These are phyloP conservation scores for Priceomyces haplophilus DNA, from an alignment of 805 yeast genomes.

Conservation along the genomic window DNA sequence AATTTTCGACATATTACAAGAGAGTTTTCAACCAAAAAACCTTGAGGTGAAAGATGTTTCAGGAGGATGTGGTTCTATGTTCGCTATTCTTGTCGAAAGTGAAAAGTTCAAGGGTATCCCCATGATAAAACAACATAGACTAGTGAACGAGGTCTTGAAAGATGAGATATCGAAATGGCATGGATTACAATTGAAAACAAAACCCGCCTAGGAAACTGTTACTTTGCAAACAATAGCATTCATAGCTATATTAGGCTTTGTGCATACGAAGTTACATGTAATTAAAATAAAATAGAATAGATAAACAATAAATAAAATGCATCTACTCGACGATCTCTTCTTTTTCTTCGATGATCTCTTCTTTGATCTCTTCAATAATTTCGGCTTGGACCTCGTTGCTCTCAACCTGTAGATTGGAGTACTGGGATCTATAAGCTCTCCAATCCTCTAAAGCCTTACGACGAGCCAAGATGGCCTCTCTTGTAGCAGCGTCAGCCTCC, in stretches of 20 bases:
- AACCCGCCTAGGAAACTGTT: constrained; percentile 31
- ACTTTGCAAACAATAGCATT: not conserved
- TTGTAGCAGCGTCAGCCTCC: constrained; percentile 90
- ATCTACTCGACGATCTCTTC: constrained; percentile 61
- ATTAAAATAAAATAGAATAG: not conserved
- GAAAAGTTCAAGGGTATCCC: constrained; percentile 72
- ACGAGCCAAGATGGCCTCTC: constrained; percentile 83
- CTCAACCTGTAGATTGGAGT: constrained; percentile 33
- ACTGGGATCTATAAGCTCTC: constrained; percentile 67
- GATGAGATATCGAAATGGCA: constrained; percentile 94
- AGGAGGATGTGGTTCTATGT: constrained; percentile 98
- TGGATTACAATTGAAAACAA: constrained; percentile 84
- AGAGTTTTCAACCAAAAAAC: constrained; percentile 56
- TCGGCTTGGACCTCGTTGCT: constrained; percentile 49
- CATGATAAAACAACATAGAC: constrained; percentile 87
- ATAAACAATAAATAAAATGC: not conserved
- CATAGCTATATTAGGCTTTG: not conserved
- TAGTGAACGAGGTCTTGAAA: constrained; percentile 76
- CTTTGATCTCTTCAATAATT: constrained; percentile 71
- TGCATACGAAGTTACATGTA: not conserved
- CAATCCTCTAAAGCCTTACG: constrained; percentile 81
- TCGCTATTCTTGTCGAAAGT: constrained; percentile 76
- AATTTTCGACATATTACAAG: constrained; percentile 53
- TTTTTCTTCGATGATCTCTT: constrained; percentile 67
- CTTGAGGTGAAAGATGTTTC: constrained; percentile 77